Base-by-base conservation (phyloP, 805 yeast species). In the Jamesozyma lodderae region DNA sequence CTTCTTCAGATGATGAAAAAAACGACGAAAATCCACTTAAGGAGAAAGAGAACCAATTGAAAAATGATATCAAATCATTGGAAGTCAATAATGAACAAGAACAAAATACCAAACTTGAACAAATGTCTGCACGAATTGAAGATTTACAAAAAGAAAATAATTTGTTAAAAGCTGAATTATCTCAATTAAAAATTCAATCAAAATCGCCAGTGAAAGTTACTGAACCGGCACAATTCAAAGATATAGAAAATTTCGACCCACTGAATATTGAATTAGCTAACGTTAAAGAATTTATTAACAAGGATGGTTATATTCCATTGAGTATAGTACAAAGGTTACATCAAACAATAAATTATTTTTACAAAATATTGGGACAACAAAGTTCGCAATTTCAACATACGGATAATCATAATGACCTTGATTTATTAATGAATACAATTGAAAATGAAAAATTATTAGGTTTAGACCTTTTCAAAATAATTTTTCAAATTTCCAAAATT, bases 1-100 rank as follows among this genome's bases (percentile, higher is more conserved):
- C 90, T 13, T 81, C 87, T 38, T 81, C 87, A 38, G 94, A 81
- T 47, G 94, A 81, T 44, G 92, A n/a, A n/a, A n/a, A n/a, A n/a
- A n/a, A n/a, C n/a, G n/a, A n/a, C n/a, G n/a, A n/a, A n/a, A n/a
- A n/a, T n/a, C n/a, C n/a, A n/a, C n/a, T n/a, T n/a, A n/a, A n/a
- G n/a, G n/a, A n/a, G n/a, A n/a, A n/a, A n/a, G n/a, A n/a, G n/a
- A n/a, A n/a, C n/a, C n/a, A n/a, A n/a, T n/a, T n/a, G n/a, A n/a
- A n/a, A n/a, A n/a, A n/a, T n/a, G n/a, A n/a, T n/a, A n/a, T n/a
- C n/a, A n/a, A n/a, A n/a, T n/a, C n/a, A n/a, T n/a, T n/a, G n/a
- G n/a, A n/a, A n/a, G n/a, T n/a, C n/a, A n/a, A n/a, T n/a, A n/a
- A n/a, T n/a, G n/a, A n/a, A n/a, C n/a, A n/a, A n/a, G n/a, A n/a